These are phyloP conservation scores for Cyberlindnera euphorbiae DNA, from an alignment of 805 yeast genomes.

Conservation along the genomic window DNA sequence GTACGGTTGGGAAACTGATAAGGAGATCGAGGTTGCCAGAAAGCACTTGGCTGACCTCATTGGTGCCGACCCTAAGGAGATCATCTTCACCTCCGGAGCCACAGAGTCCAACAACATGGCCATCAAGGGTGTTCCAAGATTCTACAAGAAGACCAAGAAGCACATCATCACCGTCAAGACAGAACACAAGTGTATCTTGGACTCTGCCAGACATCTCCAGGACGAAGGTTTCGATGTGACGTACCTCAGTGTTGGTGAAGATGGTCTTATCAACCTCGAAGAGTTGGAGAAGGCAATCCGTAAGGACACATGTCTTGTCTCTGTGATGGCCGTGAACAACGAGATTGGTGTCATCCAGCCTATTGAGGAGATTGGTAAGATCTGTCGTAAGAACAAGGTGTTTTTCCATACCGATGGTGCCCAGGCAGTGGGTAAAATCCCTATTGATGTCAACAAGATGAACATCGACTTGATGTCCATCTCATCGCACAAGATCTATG, in stretches of 20 bases:
- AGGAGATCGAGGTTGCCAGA: conserved; percentile 85
- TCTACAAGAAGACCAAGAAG: conserved; percentile 82
- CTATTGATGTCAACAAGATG: conserved; percentile 86
- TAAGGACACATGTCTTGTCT: conserved; percentile 85
- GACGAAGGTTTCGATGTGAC: conserved; percentile 98
- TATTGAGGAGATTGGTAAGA: conserved; percentile 82
- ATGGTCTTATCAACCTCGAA: conserved; percentile 77
- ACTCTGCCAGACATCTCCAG: conserved; percentile 89
- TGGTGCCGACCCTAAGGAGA: conserved; percentile 93
- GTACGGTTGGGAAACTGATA: conserved; percentile 98
- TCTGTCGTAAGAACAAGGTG: conserved; percentile 83
- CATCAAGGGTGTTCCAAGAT: conserved; percentile 91
- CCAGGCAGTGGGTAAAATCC: conserved; percentile 93
- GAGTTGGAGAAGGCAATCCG: conserved; percentile 79
- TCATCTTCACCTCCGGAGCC: conserved; percentile 95
- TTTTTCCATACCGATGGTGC: conserved; percentile 98
- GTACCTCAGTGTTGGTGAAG: conserved; percentile 74
- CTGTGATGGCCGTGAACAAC: conserved; percentile 95
- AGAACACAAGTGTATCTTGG: conserved; percentile 98
- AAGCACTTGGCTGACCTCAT: conserved; percentile 76
- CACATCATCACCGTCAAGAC: conserved; percentile 96
- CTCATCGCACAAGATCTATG: conserved; percentile 94
- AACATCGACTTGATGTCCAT: conserved; percentile 91
- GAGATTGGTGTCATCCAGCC: conserved; percentile 99
- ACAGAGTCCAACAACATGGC: conserved; percentile 96